phyloP scores from a whole-genome alignment of 2,329 filamentous ascomycete genomes.

The Neonectria magnoliae region DNA sequence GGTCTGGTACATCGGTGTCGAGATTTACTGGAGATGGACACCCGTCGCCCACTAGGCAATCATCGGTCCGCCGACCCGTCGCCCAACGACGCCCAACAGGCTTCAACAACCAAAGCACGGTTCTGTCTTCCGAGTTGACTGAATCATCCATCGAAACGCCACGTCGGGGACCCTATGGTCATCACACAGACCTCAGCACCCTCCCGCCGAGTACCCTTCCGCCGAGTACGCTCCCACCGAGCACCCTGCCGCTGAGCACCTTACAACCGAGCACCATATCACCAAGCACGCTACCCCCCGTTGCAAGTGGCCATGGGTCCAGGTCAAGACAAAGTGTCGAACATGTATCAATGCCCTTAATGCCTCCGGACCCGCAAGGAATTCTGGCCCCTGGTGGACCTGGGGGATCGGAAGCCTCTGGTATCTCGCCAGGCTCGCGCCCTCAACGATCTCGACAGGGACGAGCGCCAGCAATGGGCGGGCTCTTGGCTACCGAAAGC shows the following conservation, averaged over 20 bases:
- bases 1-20: slow-evolving; percentile 70
- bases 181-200: slow-evolving; percentile 28
- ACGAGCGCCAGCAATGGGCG: slow-evolving; percentile 53
- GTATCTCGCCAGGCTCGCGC: slow-evolving; percentile 46
- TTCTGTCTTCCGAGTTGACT: slow-evolving; percentile 47
- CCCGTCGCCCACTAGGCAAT: slow-evolving; percentile 57
- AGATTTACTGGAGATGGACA: slow-evolving; percentile 76
- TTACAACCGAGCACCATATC: slow-evolving; percentile 28
- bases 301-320: slow-evolving; percentile 45
- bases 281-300: slow-evolving; percentile 36
- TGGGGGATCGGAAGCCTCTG: slow-evolving; percentile 44
- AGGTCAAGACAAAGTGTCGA: slow-evolving; percentile 53
- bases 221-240: slow-evolving; percentile 17
- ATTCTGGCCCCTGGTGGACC: slow-evolving; percentile 37
- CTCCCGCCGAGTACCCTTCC: slow-evolving; percentile 12
- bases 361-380: slow-evolving; percentile 64
- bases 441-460: slow-evolving; percentile 58
- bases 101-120: slow-evolving; percentile 38
- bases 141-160: slow-evolving; percentile 49
- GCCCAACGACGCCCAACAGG: slow-evolving; percentile 46
- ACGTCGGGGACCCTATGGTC: slow-evolving; percentile 40
- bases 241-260: slow-evolving; percentile 22
- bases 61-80: slow-evolving; percentile 44
- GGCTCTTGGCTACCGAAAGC: slow-evolving; percentile 58
- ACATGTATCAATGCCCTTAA: slow-evolving; percentile 61